These are phyloP conservation scores for Leishmania major DNA, from an alignment of 208 protist genomes.

Conservation along the genomic window DNA sequence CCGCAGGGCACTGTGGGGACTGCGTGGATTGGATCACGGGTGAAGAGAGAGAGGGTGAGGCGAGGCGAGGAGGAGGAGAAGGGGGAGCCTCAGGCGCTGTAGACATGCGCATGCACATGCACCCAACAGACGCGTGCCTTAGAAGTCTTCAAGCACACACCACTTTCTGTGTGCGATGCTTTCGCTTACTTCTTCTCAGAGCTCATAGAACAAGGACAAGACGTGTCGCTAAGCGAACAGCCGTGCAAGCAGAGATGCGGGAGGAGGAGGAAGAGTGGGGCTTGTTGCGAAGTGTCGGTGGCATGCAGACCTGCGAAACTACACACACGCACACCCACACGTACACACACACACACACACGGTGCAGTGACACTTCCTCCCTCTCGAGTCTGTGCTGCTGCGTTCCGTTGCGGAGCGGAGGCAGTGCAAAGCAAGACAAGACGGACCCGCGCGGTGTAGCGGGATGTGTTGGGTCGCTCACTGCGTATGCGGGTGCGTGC, in stretches of 20 bases:
- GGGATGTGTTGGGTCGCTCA: neutral
- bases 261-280: neutral
- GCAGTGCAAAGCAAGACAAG: neutral
- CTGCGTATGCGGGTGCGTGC: neutral
- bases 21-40: neutral
- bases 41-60: neutral
- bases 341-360: no score
- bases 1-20: neutral
- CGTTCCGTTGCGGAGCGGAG: neutral
- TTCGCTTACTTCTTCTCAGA: conserved; percentile 19
- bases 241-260: neutral
- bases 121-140: no score
- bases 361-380: neutral
- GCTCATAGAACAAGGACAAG: neutral
- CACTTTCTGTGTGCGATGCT: no score
- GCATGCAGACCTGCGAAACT: neutral
- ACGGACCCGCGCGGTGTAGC: neutral
- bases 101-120: neutral
- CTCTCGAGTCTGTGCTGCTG: neutral
- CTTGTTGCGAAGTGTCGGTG: neutral
- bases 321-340: neutral
- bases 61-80: neutral
- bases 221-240: neutral
- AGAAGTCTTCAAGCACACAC: no score
- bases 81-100: neutral